Conservation (phyloP, 2,329 filamentous ascomycete genomes). For the Trichothecium roseum region DNA sequence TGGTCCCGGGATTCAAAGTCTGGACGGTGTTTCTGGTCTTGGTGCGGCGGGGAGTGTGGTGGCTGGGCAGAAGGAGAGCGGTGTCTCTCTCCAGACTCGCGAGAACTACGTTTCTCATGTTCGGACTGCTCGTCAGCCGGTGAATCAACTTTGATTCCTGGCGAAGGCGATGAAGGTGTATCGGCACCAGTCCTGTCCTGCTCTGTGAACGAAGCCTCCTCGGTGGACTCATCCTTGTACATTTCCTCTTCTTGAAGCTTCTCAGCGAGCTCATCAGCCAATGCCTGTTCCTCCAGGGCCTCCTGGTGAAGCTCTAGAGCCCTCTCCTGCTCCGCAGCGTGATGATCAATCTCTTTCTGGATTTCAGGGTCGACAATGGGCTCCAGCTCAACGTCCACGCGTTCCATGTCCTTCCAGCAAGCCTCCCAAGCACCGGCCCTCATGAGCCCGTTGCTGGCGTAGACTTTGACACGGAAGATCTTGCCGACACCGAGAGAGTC, state of each 20-base stretch:
- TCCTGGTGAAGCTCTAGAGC: conserved; percentile 24
- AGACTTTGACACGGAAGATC: conserved; percentile 75
- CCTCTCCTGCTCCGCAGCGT: conserved; percentile 35
- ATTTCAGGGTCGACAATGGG: conserved; percentile 55
- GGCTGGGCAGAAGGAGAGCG: too few species aligned
- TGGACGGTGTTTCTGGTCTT: conserved; percentile 19
- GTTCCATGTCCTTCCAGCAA: conserved; percentile 96
- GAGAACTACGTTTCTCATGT: too few species aligned
- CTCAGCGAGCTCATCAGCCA: conserved; percentile 10
- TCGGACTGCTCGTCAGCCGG: too few species aligned
- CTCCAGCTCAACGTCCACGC: conserved; percentile 88
- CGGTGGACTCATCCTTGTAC: conserved; percentile 18
- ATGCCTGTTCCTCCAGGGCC: conserved; percentile 22
- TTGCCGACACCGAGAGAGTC: conserved; percentile 42
- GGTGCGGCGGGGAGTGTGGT: conserved; percentile 10
- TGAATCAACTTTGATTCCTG: too few species aligned
- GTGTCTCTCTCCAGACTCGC: too few species aligned
- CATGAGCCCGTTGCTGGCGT: conserved; percentile 92
- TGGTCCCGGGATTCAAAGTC: conserved; percentile 8
- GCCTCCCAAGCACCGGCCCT: conserved; percentile 82
- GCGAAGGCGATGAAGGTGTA: conserved; percentile 4
- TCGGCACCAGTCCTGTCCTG: not conserved
- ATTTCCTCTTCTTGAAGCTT: conserved; percentile 12
- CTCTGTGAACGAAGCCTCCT: conserved; percentile 11
- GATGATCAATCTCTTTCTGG: conserved; percentile 48